Evolutionary conservation across 2,329 filamentous ascomycete species (phyloP).

Genomic region (Chaetothyriales sp.): DNA sequence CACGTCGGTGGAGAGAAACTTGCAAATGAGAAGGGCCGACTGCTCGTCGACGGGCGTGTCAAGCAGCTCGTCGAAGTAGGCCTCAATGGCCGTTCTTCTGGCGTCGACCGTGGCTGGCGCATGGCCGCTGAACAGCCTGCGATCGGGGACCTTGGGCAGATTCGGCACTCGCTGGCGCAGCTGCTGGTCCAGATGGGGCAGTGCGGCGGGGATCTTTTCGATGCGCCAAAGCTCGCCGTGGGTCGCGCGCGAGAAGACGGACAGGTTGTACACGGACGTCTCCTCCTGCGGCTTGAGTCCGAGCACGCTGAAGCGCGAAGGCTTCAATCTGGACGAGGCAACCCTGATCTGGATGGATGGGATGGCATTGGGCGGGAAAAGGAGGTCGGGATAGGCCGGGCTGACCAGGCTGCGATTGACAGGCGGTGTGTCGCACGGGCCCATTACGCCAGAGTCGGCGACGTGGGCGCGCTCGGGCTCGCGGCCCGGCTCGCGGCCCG

Average conservation of each 20-base stretch:
- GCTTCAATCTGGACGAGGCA: conserved; percentile 86
- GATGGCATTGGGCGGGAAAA: conserved; percentile 78
- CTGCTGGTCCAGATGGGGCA: conserved; percentile 69
- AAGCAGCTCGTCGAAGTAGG: conserved; percentile 73
- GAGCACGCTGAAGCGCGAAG: conserved; percentile 73
- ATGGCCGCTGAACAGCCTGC: conserved; percentile 77
- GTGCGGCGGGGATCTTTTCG: conserved; percentile 75
- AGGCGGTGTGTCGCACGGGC: conserved; percentile 7
- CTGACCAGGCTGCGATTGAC: conserved; percentile 68
- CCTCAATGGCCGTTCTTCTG: conserved; percentile 63
- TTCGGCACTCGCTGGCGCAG: conserved; percentile 63
- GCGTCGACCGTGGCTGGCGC: conserved; percentile 88
- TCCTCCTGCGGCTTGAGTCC: conserved; percentile 70
- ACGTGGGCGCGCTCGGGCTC: background rate
- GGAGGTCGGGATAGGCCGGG: conserved; percentile 72
- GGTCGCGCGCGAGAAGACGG: conserved; percentile 64
- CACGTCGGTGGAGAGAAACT: conserved; percentile 61
- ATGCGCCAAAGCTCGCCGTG: conserved; percentile 77
- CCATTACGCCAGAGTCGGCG: background rate
- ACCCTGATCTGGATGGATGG: conserved; percentile 76
- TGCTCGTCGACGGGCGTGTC: conserved; percentile 67
- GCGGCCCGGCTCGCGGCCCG: background rate
- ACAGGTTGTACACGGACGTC: conserved; percentile 86
- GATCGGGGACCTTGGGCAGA: conserved; percentile 65
- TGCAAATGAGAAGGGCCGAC: conserved; percentile 69